Conservation (phyloP, 1,284 basidiomycete genomes). For the Spongiforma sp. region DNA sequence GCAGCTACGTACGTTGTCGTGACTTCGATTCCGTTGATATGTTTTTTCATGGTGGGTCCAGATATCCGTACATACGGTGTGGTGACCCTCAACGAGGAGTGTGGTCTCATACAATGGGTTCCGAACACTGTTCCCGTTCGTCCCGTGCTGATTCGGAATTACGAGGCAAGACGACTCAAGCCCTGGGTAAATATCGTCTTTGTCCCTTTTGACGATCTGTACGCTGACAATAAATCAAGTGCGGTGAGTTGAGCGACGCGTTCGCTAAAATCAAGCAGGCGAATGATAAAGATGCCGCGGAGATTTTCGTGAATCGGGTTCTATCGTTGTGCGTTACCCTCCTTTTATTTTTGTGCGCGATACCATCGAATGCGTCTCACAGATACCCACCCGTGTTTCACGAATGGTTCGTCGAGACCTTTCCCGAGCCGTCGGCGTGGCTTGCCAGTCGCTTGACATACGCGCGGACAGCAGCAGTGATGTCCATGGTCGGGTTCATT, state of each 20-base stretch:
- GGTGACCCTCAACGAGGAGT: constrained; percentile 96
- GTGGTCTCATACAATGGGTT: constrained; percentile 99
- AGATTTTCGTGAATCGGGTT: constrained; percentile 68
- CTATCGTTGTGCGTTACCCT: constrained; percentile 55
- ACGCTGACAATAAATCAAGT: constrained; percentile 8
- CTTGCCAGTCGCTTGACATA: constrained; percentile 88
- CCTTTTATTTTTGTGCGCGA: not conserved
- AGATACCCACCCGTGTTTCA: constrained; percentile 91
- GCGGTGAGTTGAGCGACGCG: constrained; percentile 55
- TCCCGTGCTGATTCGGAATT: constrained; percentile 77
- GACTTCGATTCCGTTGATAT: not conserved
- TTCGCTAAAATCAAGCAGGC: constrained; percentile 57
- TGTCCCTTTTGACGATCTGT: not conserved
- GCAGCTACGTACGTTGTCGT: constrained; percentile 74
- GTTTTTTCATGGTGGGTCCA: constrained; percentile 39
- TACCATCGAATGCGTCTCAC: not conserved
- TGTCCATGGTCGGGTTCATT: constrained; percentile 99
- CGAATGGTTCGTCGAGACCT: constrained; percentile 97
- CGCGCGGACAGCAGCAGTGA: constrained; percentile 92
- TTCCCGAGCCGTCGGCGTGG: constrained; percentile 98
- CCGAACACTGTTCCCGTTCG: constrained; percentile 91
- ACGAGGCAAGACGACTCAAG: constrained; percentile 65
- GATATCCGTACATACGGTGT: constrained; percentile 97
- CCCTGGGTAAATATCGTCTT: constrained; percentile 59
- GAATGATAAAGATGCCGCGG: constrained; percentile 46